These are phyloP conservation scores for Sphaerulina vaccinii DNA, from an alignment of 2,329 filamentous ascomycete genomes.

Conservation along the genomic window DNA sequence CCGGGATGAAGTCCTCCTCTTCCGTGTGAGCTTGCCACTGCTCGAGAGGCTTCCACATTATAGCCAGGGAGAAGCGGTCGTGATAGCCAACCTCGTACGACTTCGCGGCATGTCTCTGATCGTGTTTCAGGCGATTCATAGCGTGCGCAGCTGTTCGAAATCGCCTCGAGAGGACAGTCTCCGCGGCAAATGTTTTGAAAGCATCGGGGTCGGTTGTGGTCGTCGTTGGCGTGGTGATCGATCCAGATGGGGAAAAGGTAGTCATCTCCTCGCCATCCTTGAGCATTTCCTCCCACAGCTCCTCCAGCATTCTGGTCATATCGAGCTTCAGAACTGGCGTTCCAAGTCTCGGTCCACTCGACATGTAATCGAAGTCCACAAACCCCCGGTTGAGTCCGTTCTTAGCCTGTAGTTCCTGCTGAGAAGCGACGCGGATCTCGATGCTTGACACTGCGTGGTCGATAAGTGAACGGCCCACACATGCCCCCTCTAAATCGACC, in stretches of 20 bases:
- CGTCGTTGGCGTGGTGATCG: neutral
- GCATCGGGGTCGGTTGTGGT: neutral
- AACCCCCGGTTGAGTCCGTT: too few species aligned
- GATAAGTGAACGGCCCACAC: neutral
- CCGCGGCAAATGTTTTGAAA: neutral
- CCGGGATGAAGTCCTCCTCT: slow-evolving; percentile 57
- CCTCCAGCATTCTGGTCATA: too few species aligned
- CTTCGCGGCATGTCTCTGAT: slow-evolving; percentile 39
- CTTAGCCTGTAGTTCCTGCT: too few species aligned
- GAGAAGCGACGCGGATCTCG: too few species aligned
- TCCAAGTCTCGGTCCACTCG: too few species aligned
- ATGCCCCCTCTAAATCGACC: neutral
- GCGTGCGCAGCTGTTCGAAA: slow-evolving; percentile 16
- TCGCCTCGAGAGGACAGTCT: neutral
- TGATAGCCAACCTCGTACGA: slow-evolving; percentile 51
- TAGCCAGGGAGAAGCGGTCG: slow-evolving; percentile 49
- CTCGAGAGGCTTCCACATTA: slow-evolving; percentile 48
- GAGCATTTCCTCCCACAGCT: too few species aligned
- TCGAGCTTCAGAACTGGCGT: too few species aligned
- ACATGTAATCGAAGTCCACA: too few species aligned
- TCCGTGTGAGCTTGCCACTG: slow-evolving; percentile 55
- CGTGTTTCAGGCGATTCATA: slow-evolving; percentile 46
- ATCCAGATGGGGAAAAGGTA: too few species aligned
- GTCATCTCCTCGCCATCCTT: too few species aligned
- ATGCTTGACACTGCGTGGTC: neutral